Base-by-base conservation (phyloP, 345 rosid species). In the Trapa bicornis region DNA sequence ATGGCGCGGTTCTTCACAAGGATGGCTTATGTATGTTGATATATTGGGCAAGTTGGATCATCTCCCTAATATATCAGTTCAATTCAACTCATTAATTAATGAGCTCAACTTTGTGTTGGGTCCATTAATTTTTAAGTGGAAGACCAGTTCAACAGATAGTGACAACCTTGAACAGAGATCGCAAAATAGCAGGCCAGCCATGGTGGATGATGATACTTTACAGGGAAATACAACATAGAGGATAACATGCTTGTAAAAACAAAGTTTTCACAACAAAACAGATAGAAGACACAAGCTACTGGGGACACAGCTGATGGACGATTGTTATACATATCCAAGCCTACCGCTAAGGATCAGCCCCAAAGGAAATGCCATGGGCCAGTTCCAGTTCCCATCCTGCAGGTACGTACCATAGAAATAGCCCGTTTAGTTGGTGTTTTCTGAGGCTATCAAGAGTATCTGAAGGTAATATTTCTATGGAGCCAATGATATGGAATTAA, bases 351-450 rank as follows among this genome's bases (percentile, higher is more conserved):
- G 67, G 72, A 67, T 78, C 70, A 41, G 47, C 75, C 83, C 78
- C 77, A 80, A 12, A 94, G 79, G 74, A 77, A 94, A 45, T 73
- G 74, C 99, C 99, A 94, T 0, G 97, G 99, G 73, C 97, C 99
- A 1, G 89, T 91, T 61, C 88, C 97, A 29, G 91, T 86, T 36
- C 91, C 99, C 77, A 91, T 82, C 86, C 99, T 94, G 84, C 79
- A 82, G 57, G 10, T 1, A 22, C 29, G 13, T 1, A 35, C 7
- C 38, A 67, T 50, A 4, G 4, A 9, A 2, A 52, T 0, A 68
- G 3, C 0, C n/a, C 37, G 50, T n/a, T 32, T 42, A 60, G 15
- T 57, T 0, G 32, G 65, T 35, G 14, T 6, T 32, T 32, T 22
- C 53, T 13, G 37, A 14, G 29, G 29, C 29, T 22, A 38, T 32